Conservation (phyloP, 345 rosid genomes). For the Barbarea vulgaris region DNA sequence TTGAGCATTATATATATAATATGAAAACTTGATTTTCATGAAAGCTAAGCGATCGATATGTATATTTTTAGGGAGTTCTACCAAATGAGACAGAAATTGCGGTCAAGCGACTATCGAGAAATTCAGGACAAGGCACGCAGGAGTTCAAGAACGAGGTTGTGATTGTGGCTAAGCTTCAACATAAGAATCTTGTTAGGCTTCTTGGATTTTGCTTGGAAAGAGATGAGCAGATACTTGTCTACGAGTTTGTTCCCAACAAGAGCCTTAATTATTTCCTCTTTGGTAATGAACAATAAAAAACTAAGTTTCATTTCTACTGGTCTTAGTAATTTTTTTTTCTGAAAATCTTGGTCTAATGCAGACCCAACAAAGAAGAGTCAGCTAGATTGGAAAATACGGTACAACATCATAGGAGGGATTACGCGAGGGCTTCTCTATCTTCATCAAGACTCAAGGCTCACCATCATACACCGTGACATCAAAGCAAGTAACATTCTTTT, state of each 20-base stretch:
- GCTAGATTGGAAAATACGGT: neutral
- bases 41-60: neutral
- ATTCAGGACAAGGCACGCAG: constrained; percentile 27
- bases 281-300: neutral
- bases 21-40: too few species aligned
- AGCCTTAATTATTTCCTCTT: constrained; percentile 32
- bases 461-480: constrained; percentile 34
- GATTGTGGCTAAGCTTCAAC: constrained; percentile 31
- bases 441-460: constrained; percentile 32
- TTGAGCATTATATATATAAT: too few species aligned
- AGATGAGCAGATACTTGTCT: constrained; percentile 32
- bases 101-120: constrained; percentile 19
- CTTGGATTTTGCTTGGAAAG: constrained; percentile 32
- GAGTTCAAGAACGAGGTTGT: constrained; percentile 35
- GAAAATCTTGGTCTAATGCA: neutral
- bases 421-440: constrained; percentile 21
- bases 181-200: constrained; percentile 30
- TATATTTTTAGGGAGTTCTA: constrained; percentile 7
- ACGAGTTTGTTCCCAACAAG: constrained; percentile 30
- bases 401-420: constrained; percentile 4
- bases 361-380: neutral
- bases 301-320: neutral
- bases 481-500: constrained; percentile 30
- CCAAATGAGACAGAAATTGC: constrained; percentile 19
- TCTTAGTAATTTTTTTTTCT: neutral